Conservation (phyloP, 2,329 filamentous ascomycete genomes). For the Raffaelea albimanens region DNA sequence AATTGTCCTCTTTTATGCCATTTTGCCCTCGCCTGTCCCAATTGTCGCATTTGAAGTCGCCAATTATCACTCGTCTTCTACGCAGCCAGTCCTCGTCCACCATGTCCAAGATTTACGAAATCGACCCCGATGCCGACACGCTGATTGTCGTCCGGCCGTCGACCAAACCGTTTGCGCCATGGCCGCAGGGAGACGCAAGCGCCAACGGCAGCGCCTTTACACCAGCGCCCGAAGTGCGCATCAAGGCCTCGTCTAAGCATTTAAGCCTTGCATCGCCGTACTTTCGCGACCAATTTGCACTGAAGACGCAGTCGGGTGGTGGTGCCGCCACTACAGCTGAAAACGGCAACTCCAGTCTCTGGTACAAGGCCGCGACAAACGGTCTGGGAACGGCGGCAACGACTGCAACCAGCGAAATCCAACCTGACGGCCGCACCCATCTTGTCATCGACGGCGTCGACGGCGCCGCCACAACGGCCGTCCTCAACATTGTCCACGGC, state of each 20-base stretch:
- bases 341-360: neutral
- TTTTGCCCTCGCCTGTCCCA: neutral
- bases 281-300: constrained; percentile 18
- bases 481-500: constrained; percentile 36
- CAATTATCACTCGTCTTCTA: no score
- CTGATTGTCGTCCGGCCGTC: constrained; percentile 20
- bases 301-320: neutral
- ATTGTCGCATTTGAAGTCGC: neutral
- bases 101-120: constrained; percentile 23
- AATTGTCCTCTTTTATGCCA: no score
- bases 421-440: constrained; percentile 22
- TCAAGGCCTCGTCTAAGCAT: constrained; percentile 27
- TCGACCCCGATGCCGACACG: constrained; percentile 24
- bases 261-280: constrained; percentile 23
- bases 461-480: constrained; percentile 25
- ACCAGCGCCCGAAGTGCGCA: constrained; percentile 16
- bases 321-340: neutral
- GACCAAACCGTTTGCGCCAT: constrained; percentile 15
- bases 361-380: neutral
- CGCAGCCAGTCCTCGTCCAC: neutral
- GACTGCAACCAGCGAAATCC: constrained; percentile 1
- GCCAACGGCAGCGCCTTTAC: neutral
- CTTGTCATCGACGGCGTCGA: constrained; percentile 23
- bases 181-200: constrained; percentile 7
- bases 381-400: neutral